These are phyloP conservation scores for Citrus unshiu DNA, from an alignment of 345 rosid genomes.

Conservation along the genomic window DNA sequence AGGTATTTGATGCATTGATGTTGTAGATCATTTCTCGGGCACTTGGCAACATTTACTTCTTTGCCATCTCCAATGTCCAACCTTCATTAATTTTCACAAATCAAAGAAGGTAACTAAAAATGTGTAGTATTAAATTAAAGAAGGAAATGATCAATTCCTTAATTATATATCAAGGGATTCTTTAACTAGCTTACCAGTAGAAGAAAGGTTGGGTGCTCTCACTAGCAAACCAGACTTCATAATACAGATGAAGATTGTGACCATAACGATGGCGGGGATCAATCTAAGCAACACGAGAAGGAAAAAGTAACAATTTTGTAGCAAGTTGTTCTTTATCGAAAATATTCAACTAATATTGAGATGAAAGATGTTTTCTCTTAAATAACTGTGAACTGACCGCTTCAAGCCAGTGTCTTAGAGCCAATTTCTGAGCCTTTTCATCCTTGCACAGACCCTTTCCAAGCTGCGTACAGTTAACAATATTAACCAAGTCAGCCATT, in stretches of 20 bases:
- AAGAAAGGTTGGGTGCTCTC: slow-evolving; percentile 70
- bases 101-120: neutral
- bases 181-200: slow-evolving; percentile 44
- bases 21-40: slow-evolving; percentile 50
- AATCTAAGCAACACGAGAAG: slow-evolving; percentile 33
- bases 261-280: slow-evolving; percentile 89
- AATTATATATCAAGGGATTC: neutral
- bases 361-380: no score
- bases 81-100: slow-evolving; percentile 36
- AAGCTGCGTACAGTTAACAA: slow-evolving; percentile 20
- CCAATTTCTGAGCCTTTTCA: slow-evolving; percentile 46
- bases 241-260: slow-evolving; percentile 66
- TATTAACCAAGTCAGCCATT: neutral
- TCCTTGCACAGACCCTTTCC: slow-evolving; percentile 51
- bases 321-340: no score
- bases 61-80: slow-evolving; percentile 83
- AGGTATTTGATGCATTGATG: slow-evolving; percentile 73
- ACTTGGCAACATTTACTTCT: slow-evolving; percentile 46
- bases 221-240: slow-evolving; percentile 56
- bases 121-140: neutral
- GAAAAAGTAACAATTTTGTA: neutral
- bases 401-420: slow-evolving; percentile 53
- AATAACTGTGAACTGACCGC: slow-evolving; percentile 31
- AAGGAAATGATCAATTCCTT: neutral
- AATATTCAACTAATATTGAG: no score